These are phyloP conservation scores for Cinnamomum chago DNA, from an alignment of 164 flowering plant species.

Conservation along the genomic window DNA sequence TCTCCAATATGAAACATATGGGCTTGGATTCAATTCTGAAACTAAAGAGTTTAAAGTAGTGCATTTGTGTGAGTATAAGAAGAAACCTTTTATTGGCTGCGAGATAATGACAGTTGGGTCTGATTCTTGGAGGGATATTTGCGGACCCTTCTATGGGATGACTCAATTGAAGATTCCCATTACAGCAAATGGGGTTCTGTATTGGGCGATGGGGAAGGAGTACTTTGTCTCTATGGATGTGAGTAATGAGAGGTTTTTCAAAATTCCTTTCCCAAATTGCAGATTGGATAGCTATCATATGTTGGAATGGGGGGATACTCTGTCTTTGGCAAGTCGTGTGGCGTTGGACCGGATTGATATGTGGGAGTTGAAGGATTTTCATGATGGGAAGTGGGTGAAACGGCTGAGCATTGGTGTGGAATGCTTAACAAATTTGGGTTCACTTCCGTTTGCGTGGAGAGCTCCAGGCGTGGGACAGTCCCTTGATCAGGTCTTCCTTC, in stretches of 20 bases:
- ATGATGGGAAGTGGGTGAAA: background rate
- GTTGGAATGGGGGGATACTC: background rate
- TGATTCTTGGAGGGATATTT: conserved; percentile 1
- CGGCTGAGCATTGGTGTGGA: background rate
- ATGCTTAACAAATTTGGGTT: background rate
- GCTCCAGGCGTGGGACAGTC: background rate
- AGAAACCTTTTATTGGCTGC: background rate
- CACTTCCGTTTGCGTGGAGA: background rate
- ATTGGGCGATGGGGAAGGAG: background rate
- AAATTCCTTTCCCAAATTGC: background rate
- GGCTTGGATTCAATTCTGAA: background rate
- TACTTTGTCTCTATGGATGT: conserved; percentile 2
- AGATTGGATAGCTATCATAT: background rate
- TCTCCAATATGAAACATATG: background rate
- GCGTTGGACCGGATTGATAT: background rate
- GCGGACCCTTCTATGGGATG: background rate
- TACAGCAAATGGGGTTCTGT: background rate
- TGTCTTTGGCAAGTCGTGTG: background rate
- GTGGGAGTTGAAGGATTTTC: background rate
- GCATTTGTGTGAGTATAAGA: conserved; percentile 4
- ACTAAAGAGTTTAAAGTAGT: conserved; percentile 3
- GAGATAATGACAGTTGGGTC: background rate
- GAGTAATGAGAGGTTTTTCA: conserved; percentile 3
- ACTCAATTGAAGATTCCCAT: background rate
- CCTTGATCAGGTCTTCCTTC: background rate